A percentile compares a stretch with the other conserved stretches of the same genome.
Conservation (phyloP, 805 yeast species). For the Kazachstania africana region DNA sequence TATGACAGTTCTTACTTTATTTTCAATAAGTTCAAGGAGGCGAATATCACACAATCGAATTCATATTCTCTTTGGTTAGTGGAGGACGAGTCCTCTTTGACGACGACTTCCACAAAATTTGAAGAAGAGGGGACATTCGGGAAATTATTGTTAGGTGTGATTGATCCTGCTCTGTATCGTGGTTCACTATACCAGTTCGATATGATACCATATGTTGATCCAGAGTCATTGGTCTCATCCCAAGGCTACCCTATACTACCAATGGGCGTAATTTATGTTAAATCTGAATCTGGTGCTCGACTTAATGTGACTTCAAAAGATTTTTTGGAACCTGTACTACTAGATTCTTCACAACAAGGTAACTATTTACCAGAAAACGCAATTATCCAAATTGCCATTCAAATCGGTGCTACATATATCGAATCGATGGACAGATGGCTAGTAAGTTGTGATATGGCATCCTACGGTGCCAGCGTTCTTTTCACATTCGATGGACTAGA, state of each 20-base stretch:
- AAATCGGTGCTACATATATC: slow-evolving; percentile 54
- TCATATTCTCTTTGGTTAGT: slow-evolving; percentile 35
- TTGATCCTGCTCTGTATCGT: slow-evolving; percentile 34
- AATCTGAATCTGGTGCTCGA: slow-evolving; percentile 30
- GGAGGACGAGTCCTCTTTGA: no score
- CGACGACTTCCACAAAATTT: slow-evolving; percentile 3
- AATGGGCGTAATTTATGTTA: slow-evolving; percentile 34
- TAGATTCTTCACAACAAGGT: slow-evolving; percentile 44
- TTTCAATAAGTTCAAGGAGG: slow-evolving; percentile 24
- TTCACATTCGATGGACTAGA: slow-evolving; percentile 42
- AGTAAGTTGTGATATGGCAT: slow-evolving; percentile 44
- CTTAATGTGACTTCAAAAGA: slow-evolving; percentile 26
- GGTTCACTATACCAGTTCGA: slow-evolving; percentile 41
- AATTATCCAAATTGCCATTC: slow-evolving; percentile 53
- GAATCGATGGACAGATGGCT: slow-evolving; percentile 41
- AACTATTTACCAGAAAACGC: slow-evolving; percentile 44
- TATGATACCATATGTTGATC: slow-evolving; percentile 33
- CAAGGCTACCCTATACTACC: slow-evolving; percentile 36
- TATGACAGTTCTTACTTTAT: slow-evolving; percentile 21
- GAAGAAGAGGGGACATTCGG: slow-evolving; percentile 13
- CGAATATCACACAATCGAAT: slow-evolving; percentile 25
- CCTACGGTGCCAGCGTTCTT: slow-evolving; percentile 38
- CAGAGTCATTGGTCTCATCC: slow-evolving; percentile 10
- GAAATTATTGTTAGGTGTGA: slow-evolving; percentile 44
- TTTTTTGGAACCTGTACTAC: slow-evolving; percentile 39